phyloP scores from a whole-genome alignment of 2,329 filamentous ascomycete species.

The Epichloe bromicola region DNA sequence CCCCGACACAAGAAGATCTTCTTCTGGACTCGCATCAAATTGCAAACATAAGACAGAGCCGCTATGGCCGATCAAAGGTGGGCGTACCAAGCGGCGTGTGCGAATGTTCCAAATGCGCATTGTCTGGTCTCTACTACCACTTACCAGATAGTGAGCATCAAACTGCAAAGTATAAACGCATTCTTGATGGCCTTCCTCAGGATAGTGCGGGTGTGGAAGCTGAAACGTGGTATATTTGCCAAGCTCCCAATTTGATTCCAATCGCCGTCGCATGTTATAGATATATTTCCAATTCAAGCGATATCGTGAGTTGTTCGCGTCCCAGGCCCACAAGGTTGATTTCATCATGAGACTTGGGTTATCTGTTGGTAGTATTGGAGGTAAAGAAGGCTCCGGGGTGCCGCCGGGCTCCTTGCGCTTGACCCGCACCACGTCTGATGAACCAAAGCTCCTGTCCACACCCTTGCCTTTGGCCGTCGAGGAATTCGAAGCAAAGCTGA shows the following conservation, averaged over 20 bases:
- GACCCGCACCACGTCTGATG: conserved; percentile 17
- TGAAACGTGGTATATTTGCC: conserved; percentile 79
- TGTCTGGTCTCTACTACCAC: conserved; percentile 79
- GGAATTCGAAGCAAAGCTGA: conserved; percentile 6
- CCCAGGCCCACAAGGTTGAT: conserved; percentile 39
- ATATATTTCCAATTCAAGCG: conserved; percentile 87
- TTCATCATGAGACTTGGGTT: conserved; percentile 22
- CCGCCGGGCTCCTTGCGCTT: conserved; percentile 25
- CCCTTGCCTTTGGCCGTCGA: conserved; percentile 14
- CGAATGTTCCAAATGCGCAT: conserved; percentile 84
- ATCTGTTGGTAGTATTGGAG: conserved; percentile 17
- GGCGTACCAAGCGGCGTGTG: conserved; percentile 60
- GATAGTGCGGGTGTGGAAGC: conserved; percentile 69
- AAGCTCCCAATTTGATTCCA: conserved; percentile 86
- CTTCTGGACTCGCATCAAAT: conserved; percentile 75
- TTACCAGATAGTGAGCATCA: conserved; percentile 73
- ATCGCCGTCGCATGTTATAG: conserved; percentile 70
- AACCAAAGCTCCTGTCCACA: conserved; percentile 17
- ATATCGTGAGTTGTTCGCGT: conserved; percentile 32
- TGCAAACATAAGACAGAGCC: conserved; percentile 91
- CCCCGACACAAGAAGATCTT: conserved; percentile 89
- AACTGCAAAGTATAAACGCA: conserved; percentile 96
- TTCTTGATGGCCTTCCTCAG: conserved; percentile 74
- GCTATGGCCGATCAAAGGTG: conserved; percentile 62
- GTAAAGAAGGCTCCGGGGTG: conserved; percentile 18